A percentile compares a stretch with the other conserved stretches of the same genome.
phyloP scores from a whole-genome alignment of 805 yeast genomes.

The Zygosaccharomyces gambellarensis region DNA sequence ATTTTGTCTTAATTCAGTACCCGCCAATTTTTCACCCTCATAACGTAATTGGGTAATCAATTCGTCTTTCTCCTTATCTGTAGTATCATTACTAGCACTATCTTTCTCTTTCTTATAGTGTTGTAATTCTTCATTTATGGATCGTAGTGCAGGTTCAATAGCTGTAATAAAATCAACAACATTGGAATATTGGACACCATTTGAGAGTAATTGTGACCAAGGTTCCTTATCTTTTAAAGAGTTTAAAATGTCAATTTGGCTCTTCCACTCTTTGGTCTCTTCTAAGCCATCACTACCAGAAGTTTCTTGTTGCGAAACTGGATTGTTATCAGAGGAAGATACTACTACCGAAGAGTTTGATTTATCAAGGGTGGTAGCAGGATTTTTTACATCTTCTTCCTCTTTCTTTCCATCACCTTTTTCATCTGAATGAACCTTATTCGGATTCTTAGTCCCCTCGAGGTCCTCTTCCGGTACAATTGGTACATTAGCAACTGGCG shows the following conservation, averaged over 20 bases:
- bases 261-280: background rate
- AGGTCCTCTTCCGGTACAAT: background rate
- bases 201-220: constrained; percentile 10
- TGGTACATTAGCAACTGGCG: constrained; percentile 12
- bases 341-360: background rate
- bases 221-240: constrained; percentile 5
- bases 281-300: background rate
- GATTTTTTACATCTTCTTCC: no score
- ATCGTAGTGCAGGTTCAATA: constrained; percentile 11
- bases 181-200: background rate
- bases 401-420: background rate
- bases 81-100: constrained; percentile 10
- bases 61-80: constrained; percentile 41
- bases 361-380: background rate
- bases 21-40: constrained; percentile 72
- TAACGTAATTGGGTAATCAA: constrained; percentile 60
- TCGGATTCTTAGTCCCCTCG: background rate
- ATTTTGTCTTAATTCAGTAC: constrained; percentile 62
- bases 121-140: background rate
- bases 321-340: background rate
- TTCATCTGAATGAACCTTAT: background rate
- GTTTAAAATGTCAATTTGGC: background rate
- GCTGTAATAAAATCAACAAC: constrained; percentile 6
- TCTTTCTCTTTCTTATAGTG: constrained; percentile 9
- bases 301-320: background rate